A percentile compares a stretch with the other conserved stretches of the same genome.
Conservation (phyloP, 169 alveolate genomes). For the Sarcocystis neurona region DNA sequence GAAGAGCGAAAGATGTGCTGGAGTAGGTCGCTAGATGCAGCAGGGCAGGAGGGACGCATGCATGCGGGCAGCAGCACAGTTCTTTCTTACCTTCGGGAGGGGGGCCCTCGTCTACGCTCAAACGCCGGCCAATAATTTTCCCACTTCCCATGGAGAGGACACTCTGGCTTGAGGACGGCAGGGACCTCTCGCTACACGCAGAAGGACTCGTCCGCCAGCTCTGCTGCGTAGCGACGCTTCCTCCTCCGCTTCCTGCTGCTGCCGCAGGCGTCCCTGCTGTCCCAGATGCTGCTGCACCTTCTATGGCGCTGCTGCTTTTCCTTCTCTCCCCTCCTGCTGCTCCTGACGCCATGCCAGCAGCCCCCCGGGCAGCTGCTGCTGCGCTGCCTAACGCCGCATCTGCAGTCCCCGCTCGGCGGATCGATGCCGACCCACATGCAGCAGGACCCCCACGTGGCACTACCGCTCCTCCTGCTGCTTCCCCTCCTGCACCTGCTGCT, state of each 20-base stretch:
- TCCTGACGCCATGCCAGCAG: background rate
- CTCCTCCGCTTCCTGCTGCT: background rate
- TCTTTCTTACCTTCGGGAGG: background rate
- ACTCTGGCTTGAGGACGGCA: background rate
- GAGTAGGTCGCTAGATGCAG: too few species aligned
- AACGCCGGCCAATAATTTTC: background rate
- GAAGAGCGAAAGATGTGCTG: too few species aligned
- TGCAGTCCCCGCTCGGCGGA: background rate
- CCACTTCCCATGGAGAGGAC: background rate
- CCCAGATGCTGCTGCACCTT: background rate
- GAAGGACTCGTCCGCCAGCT: background rate
- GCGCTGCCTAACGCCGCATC: background rate
- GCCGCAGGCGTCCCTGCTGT: background rate
- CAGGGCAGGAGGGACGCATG: too few species aligned
- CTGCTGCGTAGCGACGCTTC: background rate
- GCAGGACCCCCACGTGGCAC: too few species aligned
- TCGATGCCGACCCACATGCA: too few species aligned
- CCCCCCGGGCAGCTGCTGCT: background rate
- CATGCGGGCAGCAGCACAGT: too few species aligned
- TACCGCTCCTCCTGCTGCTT: too few species aligned
- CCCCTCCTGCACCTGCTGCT: too few species aligned
- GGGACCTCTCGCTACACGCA: background rate
- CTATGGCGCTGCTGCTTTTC: background rate
- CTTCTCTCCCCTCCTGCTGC: background rate
- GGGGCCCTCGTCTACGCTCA: slow-evolving; percentile 21